Percentiles rank a stretch among this genome's conserved stretches.
Conservation (phyloP, 306 rosid genomes). For the Cicer judaicum region DNA sequence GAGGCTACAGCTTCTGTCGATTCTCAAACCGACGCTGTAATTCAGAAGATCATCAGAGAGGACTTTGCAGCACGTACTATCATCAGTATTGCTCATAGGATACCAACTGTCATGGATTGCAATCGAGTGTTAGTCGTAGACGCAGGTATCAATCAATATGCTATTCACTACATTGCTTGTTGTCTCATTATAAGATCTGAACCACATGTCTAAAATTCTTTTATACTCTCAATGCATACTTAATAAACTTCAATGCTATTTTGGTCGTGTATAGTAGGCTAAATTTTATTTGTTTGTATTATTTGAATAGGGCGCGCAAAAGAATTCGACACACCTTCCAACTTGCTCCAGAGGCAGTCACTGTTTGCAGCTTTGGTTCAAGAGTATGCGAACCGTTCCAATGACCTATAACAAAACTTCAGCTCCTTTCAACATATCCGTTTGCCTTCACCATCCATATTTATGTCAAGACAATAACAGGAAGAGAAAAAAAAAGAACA, state of each 20-base stretch:
- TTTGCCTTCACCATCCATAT: slow-evolving; percentile 14
- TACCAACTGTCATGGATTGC: slow-evolving; percentile 97
- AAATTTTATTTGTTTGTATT: not conserved
- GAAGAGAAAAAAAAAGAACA: not conserved
- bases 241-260: not conserved
- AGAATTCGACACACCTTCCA: slow-evolving; percentile 83
- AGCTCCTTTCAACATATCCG: slow-evolving; percentile 11
- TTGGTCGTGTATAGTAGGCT: not conserved
- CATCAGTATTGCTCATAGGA: slow-evolving; percentile 97
- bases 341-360: slow-evolving; percentile 75
- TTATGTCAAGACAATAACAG: not conserved
- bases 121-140: slow-evolving; percentile 79
- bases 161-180: not conserved
- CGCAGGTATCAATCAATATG: slow-evolving; percentile 61
- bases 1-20: slow-evolving; percentile 98
- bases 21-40: slow-evolving; percentile 89
- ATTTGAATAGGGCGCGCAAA: slow-evolving; percentile 65
- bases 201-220: not conserved
- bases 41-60: slow-evolving; percentile 87
- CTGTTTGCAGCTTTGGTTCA: slow-evolving; percentile 84
- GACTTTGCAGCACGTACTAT: slow-evolving; percentile 87
- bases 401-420: slow-evolving; percentile 55
- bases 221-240: not conserved
- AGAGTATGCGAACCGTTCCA: slow-evolving; percentile 87
- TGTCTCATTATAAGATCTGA: not conserved